Evolutionary conservation across 2,329 filamentous ascomycete species (phyloP), one percentile per base, ranked within the genome.

Genomic region (Sarocladium oryzae): DNA sequence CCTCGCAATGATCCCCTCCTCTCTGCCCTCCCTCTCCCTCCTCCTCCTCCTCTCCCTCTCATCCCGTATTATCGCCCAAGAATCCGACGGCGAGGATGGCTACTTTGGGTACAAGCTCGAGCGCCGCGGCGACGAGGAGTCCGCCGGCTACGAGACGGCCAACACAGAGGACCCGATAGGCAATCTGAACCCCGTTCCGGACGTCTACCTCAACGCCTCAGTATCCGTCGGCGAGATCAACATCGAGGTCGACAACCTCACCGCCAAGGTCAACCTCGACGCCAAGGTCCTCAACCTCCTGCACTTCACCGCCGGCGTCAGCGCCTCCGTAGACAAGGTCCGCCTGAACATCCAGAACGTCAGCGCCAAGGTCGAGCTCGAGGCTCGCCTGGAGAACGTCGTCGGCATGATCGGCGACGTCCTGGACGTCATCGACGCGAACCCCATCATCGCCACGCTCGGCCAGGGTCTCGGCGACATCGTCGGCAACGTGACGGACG

Each of bases 281-380:
- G 40, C 54, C 24, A 58, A 58, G 53, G 48, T 61, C 32, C 69
- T 82, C 36, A 72, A 75, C 54, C 69, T 84, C 40, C 73, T 84
- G 40, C 67, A 74, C 52, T 82, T 84, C 70, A 81, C 76, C 56
- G 81, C 81, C 2, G 81, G 80, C 41, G 79, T 84, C 33, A 76
- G 80, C 59, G 70, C 77, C 2, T 75, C 71, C 49, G 78, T 84
- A 66, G 75, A 81, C 57, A 70, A 75, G 46, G 79, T 84, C 40
- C 63, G 69, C 37, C 69, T 83, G 10, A 67, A 67, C 15, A 83
- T 83, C 59, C 72, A 81, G 60, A 78, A 83, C 54, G 73, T 83
- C 52, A 75, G 68, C 26, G 80, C 79, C 26, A 76, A 75, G 60
- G 78, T 83, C 24, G 68, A 76, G 51, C 74, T 84, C 2, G 79